Percentiles rank a stretch among this genome's conserved stretches.
These are phyloP conservation scores for Paramecium sexaurelia DNA, from an alignment of 73 alveolate genomes.

Conservation along the genomic window DNA sequence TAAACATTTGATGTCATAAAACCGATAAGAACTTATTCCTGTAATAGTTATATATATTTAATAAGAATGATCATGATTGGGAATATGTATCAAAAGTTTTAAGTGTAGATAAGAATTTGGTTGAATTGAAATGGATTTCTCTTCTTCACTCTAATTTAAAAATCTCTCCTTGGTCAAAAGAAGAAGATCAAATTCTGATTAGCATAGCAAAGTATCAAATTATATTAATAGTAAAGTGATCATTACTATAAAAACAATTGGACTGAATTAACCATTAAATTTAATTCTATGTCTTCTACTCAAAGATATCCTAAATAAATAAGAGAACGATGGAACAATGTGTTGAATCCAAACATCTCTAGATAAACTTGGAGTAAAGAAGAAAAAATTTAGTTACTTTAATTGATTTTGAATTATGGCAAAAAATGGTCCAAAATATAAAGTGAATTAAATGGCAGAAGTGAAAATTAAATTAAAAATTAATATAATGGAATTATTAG, in stretches of 20 bases:
- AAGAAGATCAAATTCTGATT: conserved; percentile 12
- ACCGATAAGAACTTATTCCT: neutral
- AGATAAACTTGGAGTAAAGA: neutral
- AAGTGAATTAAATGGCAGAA: neutral
- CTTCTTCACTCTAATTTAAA: neutral
- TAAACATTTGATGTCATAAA: neutral
- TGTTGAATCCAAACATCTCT: conserved; percentile 1
- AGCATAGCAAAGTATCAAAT: conserved; percentile 1
- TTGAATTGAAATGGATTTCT: conserved; percentile 34
- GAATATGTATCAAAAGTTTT: neutral
- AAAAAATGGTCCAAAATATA: conserved; percentile 56
- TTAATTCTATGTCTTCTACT: neutral
- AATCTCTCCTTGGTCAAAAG: conserved; percentile 15
- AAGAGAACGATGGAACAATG: conserved; percentile 52
- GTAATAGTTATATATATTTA: neutral
- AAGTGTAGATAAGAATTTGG: neutral
- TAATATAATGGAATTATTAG: conserved; percentile 41
- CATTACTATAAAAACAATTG: neutral
- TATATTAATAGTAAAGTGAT: neutral
- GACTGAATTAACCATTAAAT: conserved; percentile 44
- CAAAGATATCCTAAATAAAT: conserved; percentile 42
- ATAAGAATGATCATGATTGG: conserved; percentile 11
- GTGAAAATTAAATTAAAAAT: conserved; percentile 52
- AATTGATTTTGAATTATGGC: neutral
- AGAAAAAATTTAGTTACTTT: neutral